A percentile compares a stretch with the other conserved stretches of the same genome.
Conservation (phyloP, 345 rosid species). For the Atalantia buxifolia region DNA sequence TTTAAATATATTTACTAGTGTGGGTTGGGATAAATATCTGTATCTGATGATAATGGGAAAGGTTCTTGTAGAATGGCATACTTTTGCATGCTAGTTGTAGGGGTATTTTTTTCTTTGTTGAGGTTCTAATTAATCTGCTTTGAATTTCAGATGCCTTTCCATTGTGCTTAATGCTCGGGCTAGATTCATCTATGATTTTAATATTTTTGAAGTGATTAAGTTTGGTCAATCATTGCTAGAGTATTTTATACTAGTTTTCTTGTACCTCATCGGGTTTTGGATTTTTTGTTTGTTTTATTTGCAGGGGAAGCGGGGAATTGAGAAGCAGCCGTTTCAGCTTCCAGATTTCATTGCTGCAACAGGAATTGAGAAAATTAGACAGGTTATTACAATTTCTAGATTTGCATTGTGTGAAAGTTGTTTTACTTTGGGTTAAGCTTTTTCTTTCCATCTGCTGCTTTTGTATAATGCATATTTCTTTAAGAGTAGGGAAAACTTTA, state of each 20-base stretch:
- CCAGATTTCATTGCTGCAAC: constrained; percentile 99
- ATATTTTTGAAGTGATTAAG: constrained; percentile 15
- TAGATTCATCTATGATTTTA: constrained; percentile 30
- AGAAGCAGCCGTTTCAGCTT: constrained; percentile 97
- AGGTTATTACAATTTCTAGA: constrained; percentile 46
- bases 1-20: constrained; percentile 29
- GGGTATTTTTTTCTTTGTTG: constrained; percentile 11
- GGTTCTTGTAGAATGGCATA: neutral
- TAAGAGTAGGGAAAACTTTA: neutral
- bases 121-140: constrained; percentile 50
- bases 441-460: neutral
- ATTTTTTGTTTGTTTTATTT: constrained; percentile 23
- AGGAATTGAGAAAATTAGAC: constrained; percentile 98
- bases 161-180: constrained; percentile 41
- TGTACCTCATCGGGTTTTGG: constrained; percentile 42
- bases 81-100: constrained; percentile 19
- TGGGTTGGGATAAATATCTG: constrained; percentile 42
- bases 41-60: constrained; percentile 16
- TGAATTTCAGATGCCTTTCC: constrained; percentile 60
- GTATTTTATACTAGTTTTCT: neutral
- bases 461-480: neutral
- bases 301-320: constrained; percentile 99
- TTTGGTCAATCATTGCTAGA: constrained; percentile 1
- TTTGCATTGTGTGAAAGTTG: neutral
- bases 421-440: neutral